Evolutionary conservation across 2,329 filamentous ascomycete species (phyloP), one percentile per base, ranked within the genome.

Genomic region (Cladosporium austrohemisphaericum): DNA sequence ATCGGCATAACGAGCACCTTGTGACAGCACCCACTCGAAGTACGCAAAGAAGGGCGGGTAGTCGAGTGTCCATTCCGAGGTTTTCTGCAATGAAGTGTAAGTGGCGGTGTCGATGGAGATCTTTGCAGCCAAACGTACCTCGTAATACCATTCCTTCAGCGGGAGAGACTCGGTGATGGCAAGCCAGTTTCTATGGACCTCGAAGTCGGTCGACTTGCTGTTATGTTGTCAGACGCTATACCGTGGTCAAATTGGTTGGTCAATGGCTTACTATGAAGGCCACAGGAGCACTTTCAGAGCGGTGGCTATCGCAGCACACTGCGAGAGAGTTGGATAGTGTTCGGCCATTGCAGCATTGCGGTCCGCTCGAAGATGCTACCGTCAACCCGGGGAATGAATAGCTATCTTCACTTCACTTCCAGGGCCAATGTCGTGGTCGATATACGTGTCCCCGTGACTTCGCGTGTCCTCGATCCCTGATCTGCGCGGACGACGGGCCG

Each of bases 21-120:
- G 87, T 38, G 92, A 93, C 61, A 98, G 77, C 36, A 83, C 67
- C 89, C 89, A 97, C 76, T 98, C 93, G 71, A 97, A 96, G 67
- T 87, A 91, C 59, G 93, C 93, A 65, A 98, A 98, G 72, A 97
- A 96, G 6, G 93, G 93, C 25, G 93, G 93, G 67, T 98, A 98
- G 73, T 98, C 93, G 64, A 98, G 84, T 0, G 93, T 98, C 93
- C 93, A 98, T 88, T 97, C 89, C 52, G 93, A 98, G 2, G 91
- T 95, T 72, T 91, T 86, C 76, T 84, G 63, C 54, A 61, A 54
- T 26, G 49, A 35, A n/a, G n/a, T n/a, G 26, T 44, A 14, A 45
- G 32, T 40, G 19, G 23, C 11, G 14, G 19, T 25, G 5, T 56
- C 5, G 16, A n/a, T 28, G 5, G 37, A 2, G 22, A 10, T 18